Percentiles rank a stretch among this genome's conserved stretches.
Evolutionary conservation across 768 basidiomycete genomes (phyloP).

Genomic region (Leccinum obscurum): DNA sequence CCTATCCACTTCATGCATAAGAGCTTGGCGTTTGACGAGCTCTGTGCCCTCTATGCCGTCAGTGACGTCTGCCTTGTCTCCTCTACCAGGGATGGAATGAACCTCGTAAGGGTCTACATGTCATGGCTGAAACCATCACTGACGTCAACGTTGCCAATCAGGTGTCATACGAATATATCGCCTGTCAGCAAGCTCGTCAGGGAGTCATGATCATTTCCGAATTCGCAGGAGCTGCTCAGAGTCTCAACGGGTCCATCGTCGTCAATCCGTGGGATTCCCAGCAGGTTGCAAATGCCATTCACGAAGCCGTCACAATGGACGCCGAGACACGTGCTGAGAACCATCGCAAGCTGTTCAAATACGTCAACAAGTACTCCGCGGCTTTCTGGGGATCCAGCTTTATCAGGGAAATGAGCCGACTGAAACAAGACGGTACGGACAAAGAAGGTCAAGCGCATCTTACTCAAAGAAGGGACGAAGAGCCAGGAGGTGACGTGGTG

Average conservation of each 20-base stretch:
- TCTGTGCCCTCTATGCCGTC: conserved; percentile 96
- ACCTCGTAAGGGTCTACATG: conserved; percentile 64
- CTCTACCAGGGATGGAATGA: conserved; percentile 97
- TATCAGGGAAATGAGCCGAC: conserved; percentile 77
- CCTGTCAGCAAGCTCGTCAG: conserved; percentile 88
- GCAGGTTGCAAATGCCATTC: conserved; percentile 95
- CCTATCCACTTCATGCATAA: conserved; percentile 99
- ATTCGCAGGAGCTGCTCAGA: conserved; percentile 97
- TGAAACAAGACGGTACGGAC: conserved; percentile 43
- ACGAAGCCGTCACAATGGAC: conserved; percentile 91
- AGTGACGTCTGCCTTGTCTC: conserved; percentile 96
- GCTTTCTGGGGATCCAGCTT: conserved; percentile 92
- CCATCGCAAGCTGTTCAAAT: conserved; percentile 94
- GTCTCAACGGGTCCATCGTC: conserved; percentile 91
- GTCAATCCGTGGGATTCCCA: conserved; percentile 99
- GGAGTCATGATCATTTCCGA: conserved; percentile 98
- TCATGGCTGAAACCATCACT: conserved; percentile 9
- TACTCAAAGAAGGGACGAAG: conserved; percentile 36
- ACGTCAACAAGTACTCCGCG: conserved; percentile 92
- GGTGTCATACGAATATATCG: conserved; percentile 99
- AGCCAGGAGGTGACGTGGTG: conserved; percentile 40
- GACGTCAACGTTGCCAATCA: conserved; percentile 32
- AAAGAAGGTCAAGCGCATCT: conserved; percentile 37
- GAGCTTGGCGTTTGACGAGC: conserved; percentile 87
- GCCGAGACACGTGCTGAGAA: conserved; percentile 83